Base-by-base conservation (phyloP, 306 rosid species). In the Acacia melanoxylon region DNA sequence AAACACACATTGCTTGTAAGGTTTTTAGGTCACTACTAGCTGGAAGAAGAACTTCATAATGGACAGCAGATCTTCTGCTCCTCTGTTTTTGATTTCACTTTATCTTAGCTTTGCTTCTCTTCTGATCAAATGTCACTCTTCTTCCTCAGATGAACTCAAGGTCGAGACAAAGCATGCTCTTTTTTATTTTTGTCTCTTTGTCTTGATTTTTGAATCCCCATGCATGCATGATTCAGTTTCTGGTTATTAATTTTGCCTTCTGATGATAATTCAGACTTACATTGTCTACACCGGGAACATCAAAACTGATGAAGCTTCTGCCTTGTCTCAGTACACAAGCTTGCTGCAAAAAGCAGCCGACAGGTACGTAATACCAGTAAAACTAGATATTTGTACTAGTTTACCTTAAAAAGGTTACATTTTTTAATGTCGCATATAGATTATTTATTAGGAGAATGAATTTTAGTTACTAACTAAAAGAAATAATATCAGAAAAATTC, bases 311-410 rank as follows among this genome's bases (percentile, higher is more conserved):
- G 67, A 59, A 24, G 15, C 35, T 59, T 59, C 67, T 24, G 67
- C 67, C 0, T 25, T 59, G 67, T 59, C 17, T 9, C 67, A 10
- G 7, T 59, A 59, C 33, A 24, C 67, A 59, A 59, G 7, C 33
- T 59, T 59, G 67, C 31, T 59, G 33, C 67, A 24, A 46, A 74
- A 89, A 72, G 81, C 74, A 19, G 15, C 84, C 10, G 85, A 87
- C 68, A 87, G 89, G 92, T 89, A 86, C 86, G 92, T 85, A 33
- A 51, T 8, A 10, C 59, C 22, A 0, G 59, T 54, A 19, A 7
- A 54, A 19, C 24, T 7, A 19, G 59, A 19, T 6, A 52, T 2
- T 52, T 19, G 59, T 1, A 16, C 59, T 24, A 54, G 24, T 20
- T 54, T 19, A 2, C 7, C 61, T 6, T 54, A 54, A 54, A 54